Base-by-base conservation (phyloP, 345 rosid genomes). In the Rhodamnia argentea region DNA sequence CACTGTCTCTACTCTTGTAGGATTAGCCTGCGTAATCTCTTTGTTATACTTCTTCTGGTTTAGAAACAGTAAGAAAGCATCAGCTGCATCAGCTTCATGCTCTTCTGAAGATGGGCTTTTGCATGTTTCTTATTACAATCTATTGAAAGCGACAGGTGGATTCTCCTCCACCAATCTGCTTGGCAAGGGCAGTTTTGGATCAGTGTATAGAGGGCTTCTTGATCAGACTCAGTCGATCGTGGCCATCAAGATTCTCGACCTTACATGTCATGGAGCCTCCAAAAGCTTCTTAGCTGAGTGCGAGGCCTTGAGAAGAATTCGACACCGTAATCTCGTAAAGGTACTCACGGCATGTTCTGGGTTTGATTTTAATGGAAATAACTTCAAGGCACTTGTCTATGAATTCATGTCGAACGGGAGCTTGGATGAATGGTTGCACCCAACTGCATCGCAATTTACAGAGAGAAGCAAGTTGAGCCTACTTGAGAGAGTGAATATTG, bases 131-230 rank as follows among this genome's bases (percentile, higher is more conserved):
- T 60, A n/a, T 60, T 7, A 27, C 1, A 60, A 0, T n/a, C 64
- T 59, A 59, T 0, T 59, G 0, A 59, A n/a, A 60, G 10, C 0
- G 0, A 60, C 0, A 0, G 0, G 0, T 27, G 16, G 37, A n/a
- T n/a, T n/a, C 70, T 60, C 70, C 32, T 60, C 1, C 20, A 27
- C 70, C 20, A 60, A 60, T n/a, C 16, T 60, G 18, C 5, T 60
- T 9, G 1, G 75, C 37, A 3, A 13, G 37, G 64, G 70, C 0
- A 60, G 37, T n/a, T 60, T 60, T 60, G 37, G 70, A 3, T 60
- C 2, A 0, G 20, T 60, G 70, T 60, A 60, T 3, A 60, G 1
- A 60, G 32, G 20, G 70, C 4, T 60, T 62, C 40, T 62, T 60
- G 10, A 60, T 60, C 0, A 60, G 37, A 60, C 20, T n/a, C 0